Evolutionary conservation across 1,284 basidiomycete species (phyloP).

Genomic region (Cystobasidium sp.): DNA sequence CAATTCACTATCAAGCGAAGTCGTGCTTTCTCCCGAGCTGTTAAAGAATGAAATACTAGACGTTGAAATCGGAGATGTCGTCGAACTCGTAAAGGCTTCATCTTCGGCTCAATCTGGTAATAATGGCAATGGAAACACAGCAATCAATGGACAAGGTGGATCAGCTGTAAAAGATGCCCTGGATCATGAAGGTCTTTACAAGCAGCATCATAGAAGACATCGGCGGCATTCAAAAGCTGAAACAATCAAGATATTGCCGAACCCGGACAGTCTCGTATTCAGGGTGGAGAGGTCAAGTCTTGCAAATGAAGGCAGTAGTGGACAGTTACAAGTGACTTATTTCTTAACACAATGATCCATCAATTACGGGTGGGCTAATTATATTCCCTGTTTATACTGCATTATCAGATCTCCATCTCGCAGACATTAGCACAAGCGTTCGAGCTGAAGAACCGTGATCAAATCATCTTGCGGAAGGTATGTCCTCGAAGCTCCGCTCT

Average conservation of each 20-base stretch:
- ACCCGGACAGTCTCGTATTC: constrained; percentile 19
- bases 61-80: constrained; percentile 27
- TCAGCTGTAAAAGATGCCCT: neutral
- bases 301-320: constrained; percentile 32
- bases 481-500: constrained; percentile 7
- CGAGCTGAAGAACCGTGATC: constrained; percentile 56
- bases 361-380: neutral
- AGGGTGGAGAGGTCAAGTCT: constrained; percentile 22
- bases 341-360: neutral
- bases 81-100: constrained; percentile 33
- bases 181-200: neutral
- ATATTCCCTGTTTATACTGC: neutral
- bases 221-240: neutral
- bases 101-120: neutral
- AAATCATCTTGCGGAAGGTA: constrained; percentile 57
- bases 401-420: constrained; percentile 47
- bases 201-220: neutral
- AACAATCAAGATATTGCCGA: neutral
- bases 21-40: constrained; percentile 33
- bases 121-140: neutral
- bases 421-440: constrained; percentile 52
- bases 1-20: constrained; percentile 7
- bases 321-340: constrained; percentile 25
- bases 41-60: constrained; percentile 25
- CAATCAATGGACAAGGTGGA: neutral